Base-by-base conservation (phyloP, 2,329 filamentous ascomycete species). In the Claviceps maximensis region DNA sequence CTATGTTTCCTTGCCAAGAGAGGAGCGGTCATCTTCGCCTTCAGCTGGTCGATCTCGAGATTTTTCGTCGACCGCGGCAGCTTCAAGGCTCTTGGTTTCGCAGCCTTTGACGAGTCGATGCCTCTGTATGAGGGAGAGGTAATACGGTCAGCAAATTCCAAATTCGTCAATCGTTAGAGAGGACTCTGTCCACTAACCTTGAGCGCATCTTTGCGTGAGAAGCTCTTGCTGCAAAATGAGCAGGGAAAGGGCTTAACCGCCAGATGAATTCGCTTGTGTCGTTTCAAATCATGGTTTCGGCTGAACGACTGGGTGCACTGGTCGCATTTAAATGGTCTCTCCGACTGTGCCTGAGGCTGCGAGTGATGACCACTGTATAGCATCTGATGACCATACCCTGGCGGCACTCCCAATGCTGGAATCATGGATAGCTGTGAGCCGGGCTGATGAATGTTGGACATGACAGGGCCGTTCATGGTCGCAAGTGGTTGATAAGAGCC, bases 201-300 rank as follows among this genome's bases (percentile, higher is more conserved):
- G 31, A 98, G 74, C 10, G 93, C 93, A 69, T 97, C 93, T 67
- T 97, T 97, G 55, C 93, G 79, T 3, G 90, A 96, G 64, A 98
- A 98, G 65, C 87, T 93, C 78, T 97, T 97, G 56, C 95, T 89
- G 66, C 93, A 98, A 63, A 86, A 85, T 7, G 75, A 80, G 67
- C 93, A 98, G 0, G 90, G 90, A 67, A 91, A 97, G 0, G 93
- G 93, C 74, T 98, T 98, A 42, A 97, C 88, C 0, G 89, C 87
- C 54, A 97, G 71, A 68, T 98, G 93, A 55, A 97, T 97, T 49
- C 89, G 76, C 74, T 95, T 95, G 68, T 98, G 93, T 50, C 93
- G 80, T 71, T 98, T 98, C 61, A 97, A 69, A 64, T 97, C 93
- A 64, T 97, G 93, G 59, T 97, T 97, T 4, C 93, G 78, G 67